Evolutionary conservation across 1,139 yeast species (phyloP), one percentile per base, ranked within the genome.

Genomic region (Saccharomyces hybrid): DNA sequence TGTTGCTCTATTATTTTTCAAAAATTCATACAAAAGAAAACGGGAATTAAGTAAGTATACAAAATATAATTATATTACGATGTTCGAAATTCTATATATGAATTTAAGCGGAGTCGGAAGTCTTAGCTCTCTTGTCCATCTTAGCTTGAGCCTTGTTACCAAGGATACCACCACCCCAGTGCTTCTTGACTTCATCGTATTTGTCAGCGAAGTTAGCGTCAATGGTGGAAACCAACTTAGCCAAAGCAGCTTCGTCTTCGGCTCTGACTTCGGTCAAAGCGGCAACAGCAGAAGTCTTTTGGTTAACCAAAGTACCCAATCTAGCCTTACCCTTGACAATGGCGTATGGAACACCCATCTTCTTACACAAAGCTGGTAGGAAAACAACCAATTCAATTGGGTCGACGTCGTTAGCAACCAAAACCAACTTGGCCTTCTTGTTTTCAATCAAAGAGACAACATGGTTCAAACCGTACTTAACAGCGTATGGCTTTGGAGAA

Each of bases 101-200:
- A 38, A 38, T 16, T 38, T 38, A 38, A 38, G 44, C 44, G 44
- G 79, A 71, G 58, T 73, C 79, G 57, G 75, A 66, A 65, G 75
- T 78, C 73, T 75, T 76, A 64, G 74, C 76, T 73, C 76, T 79
- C 81, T 81, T 81, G 67, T 74, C 83, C 60, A 73, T 75, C 80
- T 85, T 87, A 70, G 83, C 93, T 70, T 80, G 81, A 70, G 97
- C 88, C 83, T 91, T 91, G 70, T 88, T 80, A 76, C 98, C 97
- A 82, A 93, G 81, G 77, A 88, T 74, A 83, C 98, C 98, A 82
- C 99, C 98, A 84, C 98, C 98, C 98, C 98, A 91, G 86, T 89
- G 96, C 81, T 88, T 89, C 83, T 95, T 91, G 75, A 81, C 74
- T 69, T 91, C 97, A 73, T 91, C 97, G 85, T 85, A 88, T 79